These are phyloP conservation scores for Saccharata proteae DNA, from an alignment of 2,329 filamentous ascomycete species.

Conservation along the genomic window DNA sequence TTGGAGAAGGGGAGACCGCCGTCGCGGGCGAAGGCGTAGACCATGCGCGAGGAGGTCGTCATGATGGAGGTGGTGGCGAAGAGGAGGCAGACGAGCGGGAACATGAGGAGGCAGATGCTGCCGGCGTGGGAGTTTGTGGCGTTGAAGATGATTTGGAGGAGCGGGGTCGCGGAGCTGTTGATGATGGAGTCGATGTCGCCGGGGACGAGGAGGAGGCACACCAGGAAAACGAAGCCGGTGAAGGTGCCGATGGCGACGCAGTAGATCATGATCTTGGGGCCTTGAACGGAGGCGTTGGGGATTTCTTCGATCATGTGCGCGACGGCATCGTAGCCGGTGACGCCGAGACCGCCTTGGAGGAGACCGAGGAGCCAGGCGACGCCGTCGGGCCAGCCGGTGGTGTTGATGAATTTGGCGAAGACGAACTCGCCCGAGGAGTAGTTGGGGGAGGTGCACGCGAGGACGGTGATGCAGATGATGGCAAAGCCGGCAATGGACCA, in stretches of 20 bases:
- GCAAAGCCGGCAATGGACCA: slow-evolving; percentile 60
- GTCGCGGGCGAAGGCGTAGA: slow-evolving; percentile 55
- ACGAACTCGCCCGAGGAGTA: slow-evolving; percentile 55
- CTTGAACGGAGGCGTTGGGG: slow-evolving; percentile 44
- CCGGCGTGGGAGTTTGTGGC: slow-evolving; percentile 51
- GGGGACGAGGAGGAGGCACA: slow-evolving; percentile 52
- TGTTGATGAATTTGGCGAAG: slow-evolving; percentile 55
- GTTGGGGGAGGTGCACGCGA: slow-evolving; percentile 53
- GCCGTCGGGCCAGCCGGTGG: slow-evolving; percentile 57
- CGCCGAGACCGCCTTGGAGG: slow-evolving; percentile 42
- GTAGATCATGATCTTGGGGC: slow-evolving; percentile 54
- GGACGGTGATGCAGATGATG: slow-evolving; percentile 56
- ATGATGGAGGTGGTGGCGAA: slow-evolving; percentile 53
- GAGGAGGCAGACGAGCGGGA: slow-evolving; percentile 50
- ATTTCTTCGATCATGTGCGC: slow-evolving; percentile 50
- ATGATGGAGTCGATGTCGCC: slow-evolving; percentile 46
- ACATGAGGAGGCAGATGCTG: slow-evolving; percentile 53
- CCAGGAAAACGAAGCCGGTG: slow-evolving; percentile 51
- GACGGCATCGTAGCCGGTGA: slow-evolving; percentile 43
- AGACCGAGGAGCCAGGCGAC: slow-evolving; percentile 41
- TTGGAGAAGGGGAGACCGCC: slow-evolving; percentile 52
- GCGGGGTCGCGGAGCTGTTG: slow-evolving; percentile 41
- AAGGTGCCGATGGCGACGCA: slow-evolving; percentile 51
- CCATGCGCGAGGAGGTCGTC: slow-evolving; percentile 55
- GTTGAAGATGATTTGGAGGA: slow-evolving; percentile 51